Conservation (phyloP, 257 asterid species). For the Scutellaria baicalensis region DNA sequence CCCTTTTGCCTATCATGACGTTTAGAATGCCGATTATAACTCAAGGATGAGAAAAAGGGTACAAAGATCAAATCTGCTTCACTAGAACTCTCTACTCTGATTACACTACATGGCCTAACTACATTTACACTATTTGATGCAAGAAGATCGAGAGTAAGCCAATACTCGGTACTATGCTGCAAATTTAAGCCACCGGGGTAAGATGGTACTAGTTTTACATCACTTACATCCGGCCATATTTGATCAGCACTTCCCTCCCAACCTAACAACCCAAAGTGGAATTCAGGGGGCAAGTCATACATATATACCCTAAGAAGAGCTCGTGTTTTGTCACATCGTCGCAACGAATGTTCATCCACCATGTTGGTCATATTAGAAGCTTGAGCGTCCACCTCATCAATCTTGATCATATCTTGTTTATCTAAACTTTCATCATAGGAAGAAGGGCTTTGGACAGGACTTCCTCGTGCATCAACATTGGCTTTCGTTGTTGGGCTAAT, state of each 20-base stretch:
- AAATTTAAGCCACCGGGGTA: slow-evolving; percentile 76
- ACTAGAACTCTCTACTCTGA: slow-evolving; percentile 43
- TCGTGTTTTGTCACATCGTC: slow-evolving; percentile 28
- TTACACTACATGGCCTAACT: slow-evolving; percentile 49
- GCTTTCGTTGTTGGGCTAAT: slow-evolving; percentile 11
- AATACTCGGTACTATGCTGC: slow-evolving; percentile 73
- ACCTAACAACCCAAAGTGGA: slow-evolving; percentile 72
- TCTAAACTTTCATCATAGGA: neutral
- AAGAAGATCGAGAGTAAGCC: slow-evolving; percentile 81
- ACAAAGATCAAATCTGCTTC: slow-evolving; percentile 64
- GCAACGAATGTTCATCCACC: neutral
- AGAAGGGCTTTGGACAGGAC: neutral
- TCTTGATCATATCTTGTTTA: neutral
- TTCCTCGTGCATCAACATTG: neutral
- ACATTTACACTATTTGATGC: slow-evolving; percentile 40
- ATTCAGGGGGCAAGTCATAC: slow-evolving; percentile 70
- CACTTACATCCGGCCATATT: slow-evolving; percentile 55
- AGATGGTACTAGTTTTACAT: slow-evolving; percentile 32
- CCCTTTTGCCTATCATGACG: slow-evolving; percentile 24
- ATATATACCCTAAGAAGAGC: slow-evolving; percentile 62
- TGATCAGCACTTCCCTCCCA: slow-evolving; percentile 38
- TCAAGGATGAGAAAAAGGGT: slow-evolving; percentile 73
- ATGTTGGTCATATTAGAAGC: neutral
- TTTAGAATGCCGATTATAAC: slow-evolving; percentile 65
- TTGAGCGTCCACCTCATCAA: neutral